Base-by-base conservation (phyloP, 2,329 filamentous ascomycete genomes). In the Phoma sp. region DNA sequence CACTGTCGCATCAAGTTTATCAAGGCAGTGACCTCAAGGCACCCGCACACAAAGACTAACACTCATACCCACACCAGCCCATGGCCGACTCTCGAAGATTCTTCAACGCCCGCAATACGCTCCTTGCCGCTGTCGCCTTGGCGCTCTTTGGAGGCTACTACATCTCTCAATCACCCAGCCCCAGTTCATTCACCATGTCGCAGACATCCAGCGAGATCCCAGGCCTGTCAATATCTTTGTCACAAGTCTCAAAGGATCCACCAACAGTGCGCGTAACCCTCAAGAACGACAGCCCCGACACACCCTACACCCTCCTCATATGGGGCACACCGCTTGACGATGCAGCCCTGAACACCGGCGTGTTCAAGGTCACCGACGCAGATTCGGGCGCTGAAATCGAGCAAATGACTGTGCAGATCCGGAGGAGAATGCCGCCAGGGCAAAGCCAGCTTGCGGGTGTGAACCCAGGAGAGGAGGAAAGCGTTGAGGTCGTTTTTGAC, bases 251-350 rank as follows among this genome's bases (percentile, higher is more conserved):
- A 7, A 62, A 57, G 7, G 60, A 57, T 14, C 73, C 73, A 1
- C 69, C 71, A 7, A 68, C 69, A 0, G 42, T 78, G 11, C 64
- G 69, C 12, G 66, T 77, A 18, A 74, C 69, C 1, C 59, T 78
- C 40, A 69, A 70, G 9, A 78, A 78, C 49, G 66, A 62, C 32
- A 66, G 67, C 36, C 66, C 69, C 1, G 57, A 64, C 7, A 67
- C 67, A 2, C 60, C 73, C 1, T 71, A 74, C 50, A 75, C 76
- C 0, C 43, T 79, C 7, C 61, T 76, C 20, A 73, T 67, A 57
- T 78, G 76, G 76, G 68, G 72, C 39, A 75, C 75, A 1, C 76
- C 76, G 5, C 61, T 79, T 34, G 77, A 79, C 50, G 54, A 66
- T 2, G 61, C 69, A 29, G 74, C 74, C 9, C 49, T 74, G 15